Conservation (phyloP, 371 early-diverging fungal species). For the Mortierella sp. region DNA sequence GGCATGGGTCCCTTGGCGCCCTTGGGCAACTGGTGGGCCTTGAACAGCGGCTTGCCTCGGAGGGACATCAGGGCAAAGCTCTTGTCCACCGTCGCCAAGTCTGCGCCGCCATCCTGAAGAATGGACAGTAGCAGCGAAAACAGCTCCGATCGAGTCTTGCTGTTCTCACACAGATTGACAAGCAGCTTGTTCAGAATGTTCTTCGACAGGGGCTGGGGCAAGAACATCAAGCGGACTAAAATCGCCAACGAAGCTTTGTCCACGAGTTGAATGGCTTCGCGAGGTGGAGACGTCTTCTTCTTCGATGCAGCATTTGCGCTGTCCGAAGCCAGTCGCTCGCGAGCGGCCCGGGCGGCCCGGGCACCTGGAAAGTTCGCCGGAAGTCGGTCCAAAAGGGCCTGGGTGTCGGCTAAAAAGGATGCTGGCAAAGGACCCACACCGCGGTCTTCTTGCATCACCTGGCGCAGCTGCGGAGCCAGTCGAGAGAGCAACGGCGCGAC, state of each 20-base stretch:
- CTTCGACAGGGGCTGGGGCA: conserved; percentile 81
- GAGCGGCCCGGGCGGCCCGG: conserved; percentile 21
- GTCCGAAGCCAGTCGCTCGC: conserved; percentile 29
- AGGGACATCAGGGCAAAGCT: conserved; percentile 83
- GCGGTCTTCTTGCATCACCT: conserved; percentile 24
- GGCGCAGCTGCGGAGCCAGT: conserved; percentile 37
- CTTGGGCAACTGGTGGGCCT: conserved; percentile 29
- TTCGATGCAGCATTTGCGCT: conserved; percentile 25
- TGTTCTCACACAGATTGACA: conserved; percentile 91
- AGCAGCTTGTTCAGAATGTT: conserved; percentile 78
- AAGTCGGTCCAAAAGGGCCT: conserved; percentile 40
- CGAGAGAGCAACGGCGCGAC: conserved; percentile 12
- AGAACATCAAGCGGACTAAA: conserved; percentile 86
- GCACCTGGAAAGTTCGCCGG: conserved; percentile 28
- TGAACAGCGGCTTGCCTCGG: conserved; percentile 57
- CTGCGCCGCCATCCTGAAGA: conserved; percentile 85
- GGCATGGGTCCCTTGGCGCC: conserved; percentile 38
- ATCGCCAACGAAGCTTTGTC: conserved; percentile 86
- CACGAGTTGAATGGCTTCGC: conserved; percentile 83
- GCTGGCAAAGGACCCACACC: conserved; percentile 13
- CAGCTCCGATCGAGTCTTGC: conserved; percentile 86
- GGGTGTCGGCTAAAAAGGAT: conserved; percentile 22
- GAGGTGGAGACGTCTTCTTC: conserved; percentile 62
- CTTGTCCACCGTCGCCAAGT: conserved; percentile 80
- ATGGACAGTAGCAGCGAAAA: conserved; percentile 88